Evolutionary conservation across 306 rosid species (phyloP).

Genomic region (Cyclanthera cordifolia): DNA sequence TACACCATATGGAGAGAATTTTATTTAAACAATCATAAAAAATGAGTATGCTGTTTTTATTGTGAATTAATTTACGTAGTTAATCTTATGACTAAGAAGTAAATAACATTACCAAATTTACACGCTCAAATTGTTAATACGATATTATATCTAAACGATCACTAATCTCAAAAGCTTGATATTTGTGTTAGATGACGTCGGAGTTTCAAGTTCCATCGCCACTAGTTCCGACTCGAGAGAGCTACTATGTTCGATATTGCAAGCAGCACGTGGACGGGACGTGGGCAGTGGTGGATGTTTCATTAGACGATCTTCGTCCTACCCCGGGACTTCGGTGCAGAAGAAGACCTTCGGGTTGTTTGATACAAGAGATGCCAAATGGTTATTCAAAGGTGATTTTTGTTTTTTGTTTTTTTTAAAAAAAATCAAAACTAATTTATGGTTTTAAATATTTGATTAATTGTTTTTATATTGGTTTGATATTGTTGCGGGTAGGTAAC

Average conservation of each 20-base stretch:
- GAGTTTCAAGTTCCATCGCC: constrained; percentile 94
- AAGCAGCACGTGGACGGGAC: constrained; percentile 71
- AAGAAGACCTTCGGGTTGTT: constrained; percentile 93
- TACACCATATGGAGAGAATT: no score
- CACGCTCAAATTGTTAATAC: no score
- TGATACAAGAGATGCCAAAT: constrained; percentile 94
- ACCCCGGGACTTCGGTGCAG: constrained; percentile 43
- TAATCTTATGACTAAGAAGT: no score
- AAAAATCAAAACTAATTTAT: no score
- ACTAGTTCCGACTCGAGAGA: constrained; percentile 84
- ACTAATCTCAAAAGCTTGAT: background rate
- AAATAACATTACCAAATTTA: no score
- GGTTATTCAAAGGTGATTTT: constrained; percentile 94
- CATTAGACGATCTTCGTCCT: constrained; percentile 70
- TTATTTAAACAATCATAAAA: no score
- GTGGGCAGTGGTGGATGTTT: constrained; percentile 96
- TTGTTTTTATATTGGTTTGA: background rate
- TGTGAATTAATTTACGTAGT: no score
- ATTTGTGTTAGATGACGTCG: constrained; percentile 56
- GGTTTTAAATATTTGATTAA: no score
- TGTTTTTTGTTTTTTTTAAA: no score
- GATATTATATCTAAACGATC: no score
- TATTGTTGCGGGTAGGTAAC: constrained; percentile 51
- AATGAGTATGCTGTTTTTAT: no score
- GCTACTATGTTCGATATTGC: constrained; percentile 80